phyloP scores from a whole-genome alignment of 768 basidiomycete genomes.

The Hysterangium stoloniferum region DNA sequence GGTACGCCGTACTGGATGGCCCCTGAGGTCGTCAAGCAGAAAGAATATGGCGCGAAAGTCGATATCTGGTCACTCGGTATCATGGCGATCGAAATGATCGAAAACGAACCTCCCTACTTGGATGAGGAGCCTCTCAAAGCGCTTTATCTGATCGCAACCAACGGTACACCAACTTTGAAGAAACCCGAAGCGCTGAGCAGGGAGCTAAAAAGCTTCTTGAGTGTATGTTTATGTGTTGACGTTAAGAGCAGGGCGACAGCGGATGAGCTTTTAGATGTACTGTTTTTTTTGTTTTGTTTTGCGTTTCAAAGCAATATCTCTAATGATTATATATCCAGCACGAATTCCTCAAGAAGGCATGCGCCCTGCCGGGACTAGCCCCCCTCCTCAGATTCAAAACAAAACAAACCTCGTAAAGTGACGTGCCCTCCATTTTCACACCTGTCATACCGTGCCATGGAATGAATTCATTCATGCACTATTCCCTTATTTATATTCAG shows the following conservation, averaged over 20 bases:
- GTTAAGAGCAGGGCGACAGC: conserved; percentile 87
- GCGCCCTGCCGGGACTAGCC: conserved; percentile 73
- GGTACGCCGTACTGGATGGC: conserved; percentile 99
- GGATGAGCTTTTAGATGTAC: conserved; percentile 73
- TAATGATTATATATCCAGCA: conserved; percentile 47
- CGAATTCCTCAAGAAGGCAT: conserved; percentile 89
- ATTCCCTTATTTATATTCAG: no score
- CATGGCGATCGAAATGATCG: conserved; percentile 99
- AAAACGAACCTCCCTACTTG: conserved; percentile 93
- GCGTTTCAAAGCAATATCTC: conserved; percentile 10
- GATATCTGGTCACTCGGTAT: conserved; percentile 97
- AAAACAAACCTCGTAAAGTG: conserved; percentile 5
- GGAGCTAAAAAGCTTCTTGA: conserved; percentile 93
- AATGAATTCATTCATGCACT: no score
- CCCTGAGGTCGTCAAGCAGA: conserved; percentile 96
- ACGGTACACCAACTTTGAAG: conserved; percentile 97
- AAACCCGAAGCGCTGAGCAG: conserved; percentile 86
- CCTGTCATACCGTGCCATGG: no score
- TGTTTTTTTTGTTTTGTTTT: conserved; percentile 23
- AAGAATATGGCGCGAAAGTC: conserved; percentile 94
- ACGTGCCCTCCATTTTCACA: not conserved
- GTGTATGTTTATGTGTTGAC: conserved; percentile 97
- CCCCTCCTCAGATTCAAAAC: conserved; percentile 77
- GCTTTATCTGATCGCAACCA: conserved; percentile 92
- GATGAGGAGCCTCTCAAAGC: conserved; percentile 95